Evolutionary conservation across 257 asterid genomes (phyloP).

Genomic region (Craterostigma plantagineum): DNA sequence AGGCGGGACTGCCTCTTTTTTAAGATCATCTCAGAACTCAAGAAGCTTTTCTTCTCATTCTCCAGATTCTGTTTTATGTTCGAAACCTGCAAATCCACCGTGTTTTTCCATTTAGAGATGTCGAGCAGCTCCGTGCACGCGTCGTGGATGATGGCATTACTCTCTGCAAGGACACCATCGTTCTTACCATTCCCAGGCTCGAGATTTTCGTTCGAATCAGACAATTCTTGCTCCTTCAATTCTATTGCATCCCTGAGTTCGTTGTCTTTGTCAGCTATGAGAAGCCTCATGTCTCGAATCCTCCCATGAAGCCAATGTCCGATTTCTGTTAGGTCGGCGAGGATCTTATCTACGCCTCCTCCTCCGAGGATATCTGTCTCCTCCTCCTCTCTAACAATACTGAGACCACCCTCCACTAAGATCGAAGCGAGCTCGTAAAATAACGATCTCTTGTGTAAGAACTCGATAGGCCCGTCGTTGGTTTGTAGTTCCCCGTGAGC

Average conservation of each 20-base stretch:
- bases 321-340: conserved; percentile 42
- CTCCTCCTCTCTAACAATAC: conserved; percentile 35
- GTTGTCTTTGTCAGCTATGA: conserved; percentile 34
- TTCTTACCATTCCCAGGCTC: conserved; percentile 14
- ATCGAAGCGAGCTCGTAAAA: conserved; percentile 55
- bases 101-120: conserved; percentile 18
- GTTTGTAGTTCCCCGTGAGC: conserved; percentile 54
- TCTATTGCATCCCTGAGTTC: conserved; percentile 38
- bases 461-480: conserved; percentile 49
- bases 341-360: conserved; percentile 27
- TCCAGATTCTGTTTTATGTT: conserved; percentile 42
- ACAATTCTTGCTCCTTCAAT: conserved; percentile 29
- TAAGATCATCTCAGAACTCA: conserved; percentile 2
- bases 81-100: conserved; percentile 37
- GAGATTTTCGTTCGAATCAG: conserved; percentile 17
- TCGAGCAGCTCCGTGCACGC: conserved; percentile 7
- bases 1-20: conserved; percentile 15
- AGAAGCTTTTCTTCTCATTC: conserved; percentile 21
- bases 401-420: conserved; percentile 47
- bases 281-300: conserved; percentile 32
- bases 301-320: conserved; percentile 38
- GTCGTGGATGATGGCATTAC: too few species aligned
- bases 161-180: too few species aligned
- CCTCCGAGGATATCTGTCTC: conserved; percentile 35
- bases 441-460: conserved; percentile 42